Evolutionary conservation across 192 early-diverging fungal species (phyloP), one percentile per base, ranked within the genome.

Genomic region (Spinellus fusiger): DNA sequence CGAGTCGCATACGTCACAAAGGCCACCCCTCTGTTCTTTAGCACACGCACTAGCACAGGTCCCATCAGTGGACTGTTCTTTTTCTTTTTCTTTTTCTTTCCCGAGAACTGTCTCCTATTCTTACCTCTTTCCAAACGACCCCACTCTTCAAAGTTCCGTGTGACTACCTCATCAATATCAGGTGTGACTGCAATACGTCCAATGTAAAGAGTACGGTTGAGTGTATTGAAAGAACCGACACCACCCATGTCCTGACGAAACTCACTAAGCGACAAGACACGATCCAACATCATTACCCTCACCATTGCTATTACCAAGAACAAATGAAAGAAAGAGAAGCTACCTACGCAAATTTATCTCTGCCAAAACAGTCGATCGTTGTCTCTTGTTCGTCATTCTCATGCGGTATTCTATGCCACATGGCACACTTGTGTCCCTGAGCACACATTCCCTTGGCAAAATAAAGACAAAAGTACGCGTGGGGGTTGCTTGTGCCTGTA

Each of bases 371-470:
- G 66, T 94, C 92, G 51, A 85, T 72, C 1, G 82, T 85, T 13
- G 84, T 62, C 28, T 83, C 77, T 10, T 80, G 69, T 18, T 70
- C 69, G 50, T 82, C 81, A 5, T 66, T 63, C 2, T 63, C 62
- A 12, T 59, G 66, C 1, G 77, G 84, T 25, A 83, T 73, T 49
- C 77, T 64, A 57, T 82, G 82, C 59, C 79, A 76, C 71, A 71
- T 80, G 25, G 50, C 56, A 55, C 77, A 84, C 29, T 80, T 73
- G 7, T 62, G 56, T 8, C 92, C 92, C 49, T 83, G 80, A 33
- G 81, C 73, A 71, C 92, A 94, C 67, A 80, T 82, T 5, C 91
- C 92, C 33, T 84, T 75, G 0, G 90, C 87, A 79, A 94, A 94
- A 63, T 91, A 89, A 16, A 91, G 64, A 69, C 92, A 94, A 62